Percentiles rank a stretch among this genome's conserved stretches.
phyloP scores from a whole-genome alignment of 2,329 filamentous ascomycete genomes.

The Cladosporium sp. region DNA sequence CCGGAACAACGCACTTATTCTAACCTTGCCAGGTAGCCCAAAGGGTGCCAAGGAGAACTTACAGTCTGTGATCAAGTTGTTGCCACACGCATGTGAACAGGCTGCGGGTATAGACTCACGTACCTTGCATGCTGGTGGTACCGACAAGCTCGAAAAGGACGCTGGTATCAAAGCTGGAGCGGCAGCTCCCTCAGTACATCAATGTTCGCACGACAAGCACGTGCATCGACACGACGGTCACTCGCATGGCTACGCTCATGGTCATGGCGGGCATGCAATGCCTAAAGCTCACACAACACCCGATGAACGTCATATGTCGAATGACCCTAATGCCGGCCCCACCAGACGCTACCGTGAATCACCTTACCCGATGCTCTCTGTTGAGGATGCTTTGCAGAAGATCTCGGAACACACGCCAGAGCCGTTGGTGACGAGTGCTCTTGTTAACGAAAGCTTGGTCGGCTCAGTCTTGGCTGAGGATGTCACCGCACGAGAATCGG shows the following conservation, averaged over 20 bases:
- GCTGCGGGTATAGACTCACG: conserved; percentile 81
- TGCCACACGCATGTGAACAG: conserved; percentile 93
- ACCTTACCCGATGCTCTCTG: conserved; percentile 87
- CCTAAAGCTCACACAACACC: conserved; percentile 71
- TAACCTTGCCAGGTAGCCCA: conserved; percentile 90
- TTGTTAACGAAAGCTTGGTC: conserved; percentile 66
- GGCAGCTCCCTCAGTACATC: conserved; percentile 16
- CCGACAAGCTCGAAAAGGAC: conserved; percentile 80
- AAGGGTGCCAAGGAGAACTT: conserved; percentile 95
- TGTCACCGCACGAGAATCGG: conserved; percentile 74
- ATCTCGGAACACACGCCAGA: conserved; percentile 73
- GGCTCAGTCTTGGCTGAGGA: conserved; percentile 81
- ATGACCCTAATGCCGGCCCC: conserved; percentile 60
- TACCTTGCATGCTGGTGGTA: conserved; percentile 73
- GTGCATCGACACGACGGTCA: conserved; percentile 41
- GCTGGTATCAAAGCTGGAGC: conserved; percentile 59
- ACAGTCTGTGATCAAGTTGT: conserved; percentile 79
- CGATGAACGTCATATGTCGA: conserved; percentile 57
- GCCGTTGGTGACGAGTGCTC: conserved; percentile 56
- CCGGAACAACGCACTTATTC: conserved; percentile 74
- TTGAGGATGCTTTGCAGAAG: conserved; percentile 73
- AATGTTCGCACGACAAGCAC: neutral
- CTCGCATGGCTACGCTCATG: conserved; percentile 55
- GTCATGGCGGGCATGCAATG: conserved; percentile 52
- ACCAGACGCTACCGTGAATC: conserved; percentile 76